These are phyloP conservation scores for Crotalaria pallida DNA, from an alignment of 306 rosid species.

Conservation along the genomic window DNA sequence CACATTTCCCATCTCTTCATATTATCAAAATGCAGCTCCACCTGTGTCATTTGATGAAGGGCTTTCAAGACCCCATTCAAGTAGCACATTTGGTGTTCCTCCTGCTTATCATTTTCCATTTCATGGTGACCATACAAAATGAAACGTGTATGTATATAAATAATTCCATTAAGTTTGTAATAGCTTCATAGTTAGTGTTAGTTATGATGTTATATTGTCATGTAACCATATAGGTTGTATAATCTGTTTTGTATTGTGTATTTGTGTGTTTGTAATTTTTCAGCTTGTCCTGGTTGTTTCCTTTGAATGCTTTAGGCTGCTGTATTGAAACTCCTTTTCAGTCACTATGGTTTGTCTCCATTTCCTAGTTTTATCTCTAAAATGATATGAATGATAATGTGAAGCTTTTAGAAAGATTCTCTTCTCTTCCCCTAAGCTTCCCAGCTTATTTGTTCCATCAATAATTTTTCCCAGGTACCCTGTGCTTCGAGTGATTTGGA, in stretches of 20 bases:
- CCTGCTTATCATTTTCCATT: conserved; percentile 27
- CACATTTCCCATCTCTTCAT: background rate
- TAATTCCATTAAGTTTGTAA: conserved; percentile 1
- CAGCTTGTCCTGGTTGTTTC: background rate
- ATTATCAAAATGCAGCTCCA: conserved; percentile 23
- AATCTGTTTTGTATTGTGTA: background rate
- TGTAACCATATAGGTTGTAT: background rate
- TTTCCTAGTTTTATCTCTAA: background rate
- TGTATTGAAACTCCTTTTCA: background rate
- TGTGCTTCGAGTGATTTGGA: too few relatives aligned
- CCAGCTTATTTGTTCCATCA: too few relatives aligned
- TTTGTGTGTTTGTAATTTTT: background rate
- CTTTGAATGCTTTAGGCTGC: background rate
- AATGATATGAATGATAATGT: background rate
- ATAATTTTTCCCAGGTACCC: too few relatives aligned
- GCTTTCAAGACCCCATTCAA: conserved; percentile 19
- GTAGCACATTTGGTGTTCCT: conserved; percentile 20
- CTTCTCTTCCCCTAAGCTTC: background rate
- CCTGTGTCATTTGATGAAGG: conserved; percentile 25
- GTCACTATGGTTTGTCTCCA: background rate
- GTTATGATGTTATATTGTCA: background rate
- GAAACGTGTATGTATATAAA: conserved; percentile 32
- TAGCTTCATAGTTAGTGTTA: background rate
- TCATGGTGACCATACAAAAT: conserved; percentile 33
- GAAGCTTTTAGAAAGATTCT: background rate